phyloP scores from a whole-genome alignment of 768 basidiomycete species.

The Gloeophyllum trabeum region DNA sequence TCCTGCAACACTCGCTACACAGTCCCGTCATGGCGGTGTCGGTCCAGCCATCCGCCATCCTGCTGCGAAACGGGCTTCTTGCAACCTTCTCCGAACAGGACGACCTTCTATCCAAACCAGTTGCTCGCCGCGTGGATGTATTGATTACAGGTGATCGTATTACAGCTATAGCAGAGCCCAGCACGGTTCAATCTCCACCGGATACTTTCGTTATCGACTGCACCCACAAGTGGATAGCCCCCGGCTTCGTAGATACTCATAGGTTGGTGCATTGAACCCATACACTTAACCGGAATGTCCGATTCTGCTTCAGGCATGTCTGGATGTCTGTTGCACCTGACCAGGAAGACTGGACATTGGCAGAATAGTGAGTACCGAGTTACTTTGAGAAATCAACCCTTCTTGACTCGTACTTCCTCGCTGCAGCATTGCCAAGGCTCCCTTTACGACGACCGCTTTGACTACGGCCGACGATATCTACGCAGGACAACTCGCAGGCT shows the following conservation, averaged over 20 bases:
- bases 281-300: neutral
- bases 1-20: no score
- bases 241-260: slow-evolving; percentile 21
- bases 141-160: slow-evolving; percentile 16
- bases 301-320: slow-evolving; percentile 9
- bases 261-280: slow-evolving; percentile 10
- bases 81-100: slow-evolving; percentile 13
- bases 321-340: slow-evolving; percentile 17
- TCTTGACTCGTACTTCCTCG: neutral
- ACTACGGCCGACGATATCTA: slow-evolving; percentile 15
- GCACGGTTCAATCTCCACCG: slow-evolving; percentile 7
- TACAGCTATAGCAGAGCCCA: slow-evolving; percentile 10
- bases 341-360: slow-evolving; percentile 8
- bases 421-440: slow-evolving; percentile 5
- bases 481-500: slow-evolving; percentile 18
- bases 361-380: slow-evolving; percentile 17
- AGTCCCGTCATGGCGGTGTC: no score
- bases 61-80: slow-evolving; percentile 15
- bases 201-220: slow-evolving; percentile 16
- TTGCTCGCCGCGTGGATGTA: slow-evolving; percentile 9
- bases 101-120: slow-evolving; percentile 8
- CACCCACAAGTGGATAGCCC: slow-evolving; percentile 16
- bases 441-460: slow-evolving; percentile 2
- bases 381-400: slow-evolving; percentile 2
- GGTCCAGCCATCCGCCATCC: neutral